phyloP scores from a whole-genome alignment of 805 yeast genomes.

The Lipomyces anomalus region DNA sequence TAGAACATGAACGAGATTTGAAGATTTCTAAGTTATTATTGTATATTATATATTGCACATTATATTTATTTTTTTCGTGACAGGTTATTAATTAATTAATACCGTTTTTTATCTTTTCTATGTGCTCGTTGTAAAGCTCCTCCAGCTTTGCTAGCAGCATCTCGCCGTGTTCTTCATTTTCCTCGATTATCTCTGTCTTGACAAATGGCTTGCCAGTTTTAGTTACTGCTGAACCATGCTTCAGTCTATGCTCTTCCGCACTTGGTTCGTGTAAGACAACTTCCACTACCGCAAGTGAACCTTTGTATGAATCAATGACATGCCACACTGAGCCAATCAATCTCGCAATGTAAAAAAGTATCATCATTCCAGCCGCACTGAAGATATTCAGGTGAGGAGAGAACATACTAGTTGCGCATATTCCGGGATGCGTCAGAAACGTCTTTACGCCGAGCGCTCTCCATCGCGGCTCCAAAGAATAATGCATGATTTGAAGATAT shows the following conservation, averaged over 20 bases:
- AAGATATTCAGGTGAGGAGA: constrained; percentile 62
- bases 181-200: not conserved
- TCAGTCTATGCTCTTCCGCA: constrained; percentile 44
- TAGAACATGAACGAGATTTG: no score
- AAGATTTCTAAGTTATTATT: no score
- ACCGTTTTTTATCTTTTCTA: not conserved
- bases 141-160: not conserved
- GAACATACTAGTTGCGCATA: constrained; percentile 78
- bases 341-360: constrained; percentile 78
- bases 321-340: constrained; percentile 82
- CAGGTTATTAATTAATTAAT: no score
- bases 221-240: constrained; percentile 64
- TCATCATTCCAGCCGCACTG: constrained; percentile 79
- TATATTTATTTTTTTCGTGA: no score
- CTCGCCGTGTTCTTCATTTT: not conserved
- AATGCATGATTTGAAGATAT: constrained; percentile 74
- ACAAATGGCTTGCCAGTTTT: not conserved
- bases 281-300: constrained; percentile 81
- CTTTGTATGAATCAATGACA: constrained; percentile 79
- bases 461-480: constrained; percentile 56
- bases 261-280: constrained; percentile 44
- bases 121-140: not conserved
- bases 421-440: constrained; percentile 89
- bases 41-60: not conserved
- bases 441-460: constrained; percentile 52